phyloP scores from a whole-genome alignment of 106 monocot genomes.

The Dendrobium nobile region DNA sequence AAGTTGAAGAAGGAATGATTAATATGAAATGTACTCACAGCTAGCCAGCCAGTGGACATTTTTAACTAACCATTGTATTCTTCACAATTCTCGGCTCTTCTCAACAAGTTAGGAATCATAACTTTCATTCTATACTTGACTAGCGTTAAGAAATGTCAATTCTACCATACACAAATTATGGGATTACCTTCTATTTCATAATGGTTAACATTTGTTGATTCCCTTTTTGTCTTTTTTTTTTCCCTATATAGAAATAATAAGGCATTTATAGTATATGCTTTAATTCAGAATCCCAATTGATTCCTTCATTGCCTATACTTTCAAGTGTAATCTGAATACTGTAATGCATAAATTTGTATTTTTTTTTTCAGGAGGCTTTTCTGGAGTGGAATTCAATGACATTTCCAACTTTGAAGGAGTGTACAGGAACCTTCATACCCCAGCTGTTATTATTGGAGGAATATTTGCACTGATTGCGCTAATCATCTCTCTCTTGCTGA shows the following conservation, averaged over 20 bases:
- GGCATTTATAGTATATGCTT: too few relatives aligned
- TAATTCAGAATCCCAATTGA: too few relatives aligned
- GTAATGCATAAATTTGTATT: too few relatives aligned
- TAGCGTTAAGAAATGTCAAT: background rate
- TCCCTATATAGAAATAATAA: too few relatives aligned
- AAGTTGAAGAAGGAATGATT: background rate
- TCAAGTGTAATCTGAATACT: too few relatives aligned
- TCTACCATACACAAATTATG: too few relatives aligned
- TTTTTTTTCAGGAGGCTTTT: background rate
- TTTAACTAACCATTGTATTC: constrained; percentile 2
- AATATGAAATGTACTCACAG: background rate
- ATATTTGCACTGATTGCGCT: constrained; percentile 41
- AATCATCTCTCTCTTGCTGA: constrained; percentile 40
- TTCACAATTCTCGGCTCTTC: background rate
- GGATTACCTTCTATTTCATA: too few relatives aligned
- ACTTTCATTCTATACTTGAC: constrained; percentile 1
- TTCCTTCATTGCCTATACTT: too few relatives aligned
- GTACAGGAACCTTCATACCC: constrained; percentile 45
- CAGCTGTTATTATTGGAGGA: constrained; percentile 47
- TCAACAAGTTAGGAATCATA: constrained; percentile 10
- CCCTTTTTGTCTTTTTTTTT: too few relatives aligned
- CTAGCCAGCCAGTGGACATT: background rate
- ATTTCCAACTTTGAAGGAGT: constrained; percentile 25
- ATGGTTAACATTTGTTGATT: too few relatives aligned
- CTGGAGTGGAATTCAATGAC: constrained; percentile 22